Conservation (phyloP, 805 yeast genomes). For the Priceomyces medius region DNA sequence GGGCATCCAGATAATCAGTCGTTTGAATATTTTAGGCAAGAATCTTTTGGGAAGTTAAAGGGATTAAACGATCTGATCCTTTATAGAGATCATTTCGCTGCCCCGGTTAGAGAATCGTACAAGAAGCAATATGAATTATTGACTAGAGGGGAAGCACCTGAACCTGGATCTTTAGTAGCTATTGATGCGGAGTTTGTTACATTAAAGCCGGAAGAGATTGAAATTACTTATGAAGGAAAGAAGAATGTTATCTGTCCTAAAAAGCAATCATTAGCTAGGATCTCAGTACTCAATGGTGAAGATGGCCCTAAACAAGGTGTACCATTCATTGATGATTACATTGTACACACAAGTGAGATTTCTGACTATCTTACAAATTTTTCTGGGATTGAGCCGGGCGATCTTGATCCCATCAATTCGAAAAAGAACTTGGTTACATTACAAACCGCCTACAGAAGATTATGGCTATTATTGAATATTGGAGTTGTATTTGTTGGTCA, state of each 20-base stretch:
- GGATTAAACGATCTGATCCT: constrained; percentile 61
- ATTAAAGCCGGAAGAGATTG: constrained; percentile 73
- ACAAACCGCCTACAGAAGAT: constrained; percentile 79
- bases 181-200: constrained; percentile 97
- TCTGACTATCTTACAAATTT: constrained; percentile 85
- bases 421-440: constrained; percentile 69
- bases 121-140: constrained; percentile 67
- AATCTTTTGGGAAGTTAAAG: constrained; percentile 16
- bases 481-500: constrained; percentile 96
- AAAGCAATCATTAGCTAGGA: constrained; percentile 76
- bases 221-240: constrained; percentile 70
- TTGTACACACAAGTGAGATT: constrained; percentile 67
- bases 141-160: constrained; percentile 68
- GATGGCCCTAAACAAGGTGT: constrained; percentile 63
- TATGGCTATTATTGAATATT: constrained; percentile 85
- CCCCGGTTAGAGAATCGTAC: constrained; percentile 57
- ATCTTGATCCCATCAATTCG: constrained; percentile 69
- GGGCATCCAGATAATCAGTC: constrained; percentile 30
- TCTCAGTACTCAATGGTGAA: constrained; percentile 78
- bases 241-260: constrained; percentile 73
- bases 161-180: constrained; percentile 75
- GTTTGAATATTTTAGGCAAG: constrained; percentile 37
- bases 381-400: constrained; percentile 94
- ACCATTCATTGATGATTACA: constrained; percentile 92
- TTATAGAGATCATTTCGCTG: constrained; percentile 72